phyloP scores from a whole-genome alignment of 805 yeast genomes.

The Yamadazyma philogaea region DNA sequence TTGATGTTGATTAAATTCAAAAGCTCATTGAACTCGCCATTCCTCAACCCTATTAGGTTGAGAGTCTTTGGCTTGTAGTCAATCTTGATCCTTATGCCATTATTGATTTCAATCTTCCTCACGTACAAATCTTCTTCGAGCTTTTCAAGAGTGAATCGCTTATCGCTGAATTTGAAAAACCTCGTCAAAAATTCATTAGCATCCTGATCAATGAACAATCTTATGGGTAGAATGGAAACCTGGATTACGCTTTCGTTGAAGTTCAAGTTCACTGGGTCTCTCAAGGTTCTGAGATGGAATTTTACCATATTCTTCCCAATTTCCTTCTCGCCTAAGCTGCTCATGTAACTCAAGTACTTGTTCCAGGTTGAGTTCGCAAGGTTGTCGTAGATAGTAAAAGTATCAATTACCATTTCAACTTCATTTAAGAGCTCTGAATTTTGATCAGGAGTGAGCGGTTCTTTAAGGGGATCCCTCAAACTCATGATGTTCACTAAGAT shows the following conservation, averaged over 20 bases:
- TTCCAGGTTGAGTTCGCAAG: slow-evolving; percentile 90
- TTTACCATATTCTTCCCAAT: slow-evolving; percentile 62
- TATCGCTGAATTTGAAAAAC: slow-evolving; percentile 77
- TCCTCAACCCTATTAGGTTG: slow-evolving; percentile 77
- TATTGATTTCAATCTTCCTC: slow-evolving; percentile 60
- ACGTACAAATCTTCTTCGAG: slow-evolving; percentile 65
- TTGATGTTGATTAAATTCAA: slow-evolving; percentile 87
- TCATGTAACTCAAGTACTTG: slow-evolving; percentile 68
- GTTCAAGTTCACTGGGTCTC: slow-evolving; percentile 63
- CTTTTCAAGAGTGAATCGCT: slow-evolving; percentile 55
- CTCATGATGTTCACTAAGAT: slow-evolving; percentile 45
- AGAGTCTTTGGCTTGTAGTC: slow-evolving; percentile 92
- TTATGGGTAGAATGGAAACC: slow-evolving; percentile 62
- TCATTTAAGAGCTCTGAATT: slow-evolving; percentile 47
- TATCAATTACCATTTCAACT: slow-evolving; percentile 34
- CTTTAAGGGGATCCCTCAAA: slow-evolving; percentile 45
- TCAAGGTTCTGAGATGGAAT: slow-evolving; percentile 51
- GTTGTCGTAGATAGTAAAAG: slow-evolving; percentile 31
- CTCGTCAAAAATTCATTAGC: slow-evolving; percentile 79
- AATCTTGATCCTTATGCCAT: slow-evolving; percentile 55
- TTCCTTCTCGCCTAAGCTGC: slow-evolving; percentile 69
- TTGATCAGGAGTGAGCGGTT: slow-evolving; percentile 23
- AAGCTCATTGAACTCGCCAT: slow-evolving; percentile 84
- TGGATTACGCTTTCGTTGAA: slow-evolving; percentile 63
- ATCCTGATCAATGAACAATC: slow-evolving; percentile 90